Conservation (phyloP, 495 filamentous ascomycete genomes). For the Penicillium goetzii region DNA sequence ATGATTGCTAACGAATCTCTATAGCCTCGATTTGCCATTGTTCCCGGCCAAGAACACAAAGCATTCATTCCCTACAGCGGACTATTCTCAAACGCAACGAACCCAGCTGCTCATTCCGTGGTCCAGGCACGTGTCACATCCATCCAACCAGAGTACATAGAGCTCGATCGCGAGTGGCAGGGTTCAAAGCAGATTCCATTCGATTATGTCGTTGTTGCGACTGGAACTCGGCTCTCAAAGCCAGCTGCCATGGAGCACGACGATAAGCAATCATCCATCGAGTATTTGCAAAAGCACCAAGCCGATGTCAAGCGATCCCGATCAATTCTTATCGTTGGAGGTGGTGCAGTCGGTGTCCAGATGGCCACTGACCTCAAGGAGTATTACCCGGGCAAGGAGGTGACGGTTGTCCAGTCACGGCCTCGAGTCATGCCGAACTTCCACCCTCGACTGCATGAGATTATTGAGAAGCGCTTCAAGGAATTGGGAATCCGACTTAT, state of each 20-base stretch:
- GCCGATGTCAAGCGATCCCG: slow-evolving; percentile 38
- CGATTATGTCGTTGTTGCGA: slow-evolving; percentile 53
- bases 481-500: slow-evolving; percentile 43
- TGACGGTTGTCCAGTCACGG: slow-evolving; percentile 62
- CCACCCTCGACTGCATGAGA: slow-evolving; percentile 50
- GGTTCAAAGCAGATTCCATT: slow-evolving; percentile 46
- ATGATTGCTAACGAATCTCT: background rate
- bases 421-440: slow-evolving; percentile 56
- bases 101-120: slow-evolving; percentile 40
- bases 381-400: slow-evolving; percentile 59
- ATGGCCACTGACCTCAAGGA: slow-evolving; percentile 63
- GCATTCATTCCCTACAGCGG: slow-evolving; percentile 57
- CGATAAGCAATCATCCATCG: slow-evolving; percentile 47
- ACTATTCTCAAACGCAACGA: slow-evolving; percentile 40
- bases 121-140: slow-evolving; percentile 49
- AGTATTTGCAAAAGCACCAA: slow-evolving; percentile 47
- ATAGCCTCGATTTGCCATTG: slow-evolving; percentile 55
- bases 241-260: slow-evolving; percentile 52
- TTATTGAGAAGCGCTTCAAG: slow-evolving; percentile 48
- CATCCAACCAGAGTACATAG: slow-evolving; percentile 40
- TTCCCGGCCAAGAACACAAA: slow-evolving; percentile 56
- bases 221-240: slow-evolving; percentile 49
- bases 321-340: slow-evolving; percentile 60
- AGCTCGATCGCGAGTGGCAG: slow-evolving; percentile 53
- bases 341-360: slow-evolving; percentile 64